Evolutionary conservation across 2,329 filamentous ascomycete genomes (phyloP).

Genomic region (Emergomyces pasteurianus): DNA sequence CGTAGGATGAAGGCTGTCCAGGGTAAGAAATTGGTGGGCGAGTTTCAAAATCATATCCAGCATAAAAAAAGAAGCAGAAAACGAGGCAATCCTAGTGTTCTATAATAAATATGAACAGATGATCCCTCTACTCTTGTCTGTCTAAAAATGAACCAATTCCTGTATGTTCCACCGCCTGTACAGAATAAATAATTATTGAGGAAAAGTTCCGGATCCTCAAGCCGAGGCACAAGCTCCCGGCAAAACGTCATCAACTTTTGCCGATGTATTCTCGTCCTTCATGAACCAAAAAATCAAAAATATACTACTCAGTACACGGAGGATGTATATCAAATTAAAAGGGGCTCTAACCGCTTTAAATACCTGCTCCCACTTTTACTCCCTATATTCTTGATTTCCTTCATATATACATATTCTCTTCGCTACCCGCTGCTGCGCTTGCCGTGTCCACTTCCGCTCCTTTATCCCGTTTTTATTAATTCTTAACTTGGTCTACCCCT

Average conservation of each 20-base stretch:
- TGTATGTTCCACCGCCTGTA: too few species aligned
- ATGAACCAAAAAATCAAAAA: neutral
- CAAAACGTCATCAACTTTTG: slow-evolving; percentile 3
- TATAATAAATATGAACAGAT: too few species aligned
- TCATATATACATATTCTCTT: neutral
- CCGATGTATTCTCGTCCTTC: slow-evolving; percentile 8
- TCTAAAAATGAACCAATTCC: too few species aligned
- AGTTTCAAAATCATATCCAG: too few species aligned
- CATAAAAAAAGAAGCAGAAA: too few species aligned
- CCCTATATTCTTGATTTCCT: neutral
- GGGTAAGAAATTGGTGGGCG: too few species aligned
- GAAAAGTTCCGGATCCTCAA: neutral
- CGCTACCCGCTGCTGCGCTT: neutral
- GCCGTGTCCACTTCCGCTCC: neutral
- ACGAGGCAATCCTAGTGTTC: too few species aligned
- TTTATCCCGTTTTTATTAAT: neutral
- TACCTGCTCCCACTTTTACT: neutral
- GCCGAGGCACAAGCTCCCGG: slow-evolving; percentile 6
- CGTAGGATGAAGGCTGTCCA: too few species aligned
- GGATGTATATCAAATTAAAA: neutral
- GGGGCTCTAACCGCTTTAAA: neutral
- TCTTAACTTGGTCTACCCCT: neutral
- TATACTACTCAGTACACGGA: too few species aligned
- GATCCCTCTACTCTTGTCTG: too few species aligned
- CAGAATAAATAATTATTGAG: too few species aligned